phyloP scores from a whole-genome alignment of 148 eudicot genomes.

The Polygonum maritimum region DNA sequence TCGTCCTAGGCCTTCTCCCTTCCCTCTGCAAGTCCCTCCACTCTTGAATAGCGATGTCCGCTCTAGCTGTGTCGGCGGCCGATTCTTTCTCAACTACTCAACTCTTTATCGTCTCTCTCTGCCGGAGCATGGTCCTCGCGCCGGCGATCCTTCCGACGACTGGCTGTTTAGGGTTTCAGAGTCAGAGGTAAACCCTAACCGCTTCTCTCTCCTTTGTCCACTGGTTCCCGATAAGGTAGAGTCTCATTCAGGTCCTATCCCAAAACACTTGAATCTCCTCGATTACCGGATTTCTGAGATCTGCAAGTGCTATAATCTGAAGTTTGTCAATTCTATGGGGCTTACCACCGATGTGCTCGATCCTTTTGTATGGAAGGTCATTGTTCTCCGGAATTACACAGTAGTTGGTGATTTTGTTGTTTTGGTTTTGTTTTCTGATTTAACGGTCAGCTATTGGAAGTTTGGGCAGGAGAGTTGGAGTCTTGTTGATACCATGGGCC shows the following conservation, averaged over 20 bases:
- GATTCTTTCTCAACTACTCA: not conserved
- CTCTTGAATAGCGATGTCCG: not conserved
- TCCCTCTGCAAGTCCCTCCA: not conserved
- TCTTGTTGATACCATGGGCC: not conserved
- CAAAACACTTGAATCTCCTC: constrained; percentile 10
- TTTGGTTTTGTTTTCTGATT: not conserved
- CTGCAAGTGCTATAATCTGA: not conserved
- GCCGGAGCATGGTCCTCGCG: not conserved
- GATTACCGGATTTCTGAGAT: constrained; percentile 5
- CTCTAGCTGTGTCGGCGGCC: not conserved
- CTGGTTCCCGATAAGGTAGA: not conserved
- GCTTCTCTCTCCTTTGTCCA: constrained; percentile 13
- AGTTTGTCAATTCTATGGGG: not conserved
- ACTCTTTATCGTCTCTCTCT: not conserved
- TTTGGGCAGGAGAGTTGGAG: not conserved
- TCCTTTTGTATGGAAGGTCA: not conserved
- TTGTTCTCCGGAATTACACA: not conserved
- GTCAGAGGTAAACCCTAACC: not conserved
- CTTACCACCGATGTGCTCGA: not conserved
- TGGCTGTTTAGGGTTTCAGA: not conserved
- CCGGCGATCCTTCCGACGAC: not conserved
- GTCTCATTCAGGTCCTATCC: too few species aligned
- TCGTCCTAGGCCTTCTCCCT: not conserved
- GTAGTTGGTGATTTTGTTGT: not conserved
- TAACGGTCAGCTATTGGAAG: not conserved